Base-by-base conservation (phyloP, 805 yeast species). In the Hanseniaspora pseudoguilliermondii region DNA sequence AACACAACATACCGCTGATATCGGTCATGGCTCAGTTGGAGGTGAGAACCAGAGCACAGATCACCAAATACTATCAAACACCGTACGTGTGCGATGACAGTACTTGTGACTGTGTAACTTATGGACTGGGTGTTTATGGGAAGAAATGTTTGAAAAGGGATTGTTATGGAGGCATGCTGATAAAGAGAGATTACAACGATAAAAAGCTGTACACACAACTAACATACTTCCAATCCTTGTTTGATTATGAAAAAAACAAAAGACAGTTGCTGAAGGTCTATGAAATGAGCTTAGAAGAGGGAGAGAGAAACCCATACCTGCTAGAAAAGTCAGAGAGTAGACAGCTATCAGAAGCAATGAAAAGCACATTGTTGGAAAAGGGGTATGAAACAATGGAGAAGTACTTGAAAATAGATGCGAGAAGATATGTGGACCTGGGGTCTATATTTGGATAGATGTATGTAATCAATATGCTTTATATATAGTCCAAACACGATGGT, bases 91-190 rank as follows among this genome's bases (percentile, higher is more conserved):
- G 99, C 71, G 95, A 86, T 66, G 97, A 93, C 63, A 66, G 81
- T 6, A 77, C 93, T 1, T 91, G 97, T 71, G 86, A 85, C 1
- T 73, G 79, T 54, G 75, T 75, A 16, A 90, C 97, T 0, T 76
- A 96, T 59, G 95, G 90, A 65, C 77, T 93, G 25, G 81, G 90
- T 21, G 96, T 90, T 4, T 88, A 86, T 64, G 97, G 97, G 54
- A 80, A 83, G 61, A 77, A 91, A 61, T 89, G 97, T 67, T 74
- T 88, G 58, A 43, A 68, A 68, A 57, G 76, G 75, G 63, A 73
- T 41, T 77, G 81, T 58, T 84, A 86, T 63, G 97, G 97, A 40
- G 55, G 55, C 9, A 27, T 41, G 16, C 79, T 84, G 11, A 84
- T 89, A 88, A 73, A 79, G 58, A 85, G 81, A 68, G 76, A 75